A percentile compares a stretch with the other conserved stretches of the same genome.
Evolutionary conservation across 192 early-diverging fungal genomes (phyloP).

Genomic region (Phycomyces blakesleeanus): DNA sequence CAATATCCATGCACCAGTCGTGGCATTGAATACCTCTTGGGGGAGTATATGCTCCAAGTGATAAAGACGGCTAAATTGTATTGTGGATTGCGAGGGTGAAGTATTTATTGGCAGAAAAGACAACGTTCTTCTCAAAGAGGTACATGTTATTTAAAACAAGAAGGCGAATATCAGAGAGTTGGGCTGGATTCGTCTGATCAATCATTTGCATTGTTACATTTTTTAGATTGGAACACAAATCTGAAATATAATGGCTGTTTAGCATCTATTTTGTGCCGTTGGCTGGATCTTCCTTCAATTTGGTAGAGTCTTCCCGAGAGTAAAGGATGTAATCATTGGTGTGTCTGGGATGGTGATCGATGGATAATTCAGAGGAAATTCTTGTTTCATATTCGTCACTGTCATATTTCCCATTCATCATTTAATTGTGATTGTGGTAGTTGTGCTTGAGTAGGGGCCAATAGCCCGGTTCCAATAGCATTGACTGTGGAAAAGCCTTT

Average conservation of each 20-base stretch:
- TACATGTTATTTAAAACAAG: slow-evolving; percentile 3
- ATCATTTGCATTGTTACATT: slow-evolving; percentile 3
- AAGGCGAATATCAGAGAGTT: slow-evolving; percentile 1
- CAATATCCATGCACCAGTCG: slow-evolving; percentile 5
- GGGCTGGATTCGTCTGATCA: not conserved
- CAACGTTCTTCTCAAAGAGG: not conserved
- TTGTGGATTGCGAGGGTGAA: slow-evolving; percentile 1
- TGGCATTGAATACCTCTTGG: slow-evolving; percentile 1
- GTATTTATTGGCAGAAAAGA: slow-evolving; percentile 1
- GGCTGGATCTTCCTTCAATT: not conserved
- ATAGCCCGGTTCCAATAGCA: slow-evolving; percentile 6
- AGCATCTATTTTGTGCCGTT: not conserved
- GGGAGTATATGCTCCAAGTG: not conserved
- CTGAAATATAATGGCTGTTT: not conserved
- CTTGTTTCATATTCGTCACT: not conserved
- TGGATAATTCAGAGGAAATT: slow-evolving; percentile 2
- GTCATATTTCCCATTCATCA: slow-evolving; percentile 4
- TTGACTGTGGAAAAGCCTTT: slow-evolving; percentile 6
- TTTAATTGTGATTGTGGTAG: not conserved
- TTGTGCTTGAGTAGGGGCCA: not conserved
- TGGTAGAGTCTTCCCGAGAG: not conserved
- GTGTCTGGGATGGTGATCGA: slow-evolving; percentile 10
- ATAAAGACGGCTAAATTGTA: not conserved
- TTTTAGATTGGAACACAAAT: slow-evolving; percentile 2
- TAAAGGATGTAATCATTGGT: slow-evolving; percentile 4